These are phyloP conservation scores for Heracleum sosnowskyi DNA, from an alignment of 129 eudicot genomes.

Conservation along the genomic window DNA sequence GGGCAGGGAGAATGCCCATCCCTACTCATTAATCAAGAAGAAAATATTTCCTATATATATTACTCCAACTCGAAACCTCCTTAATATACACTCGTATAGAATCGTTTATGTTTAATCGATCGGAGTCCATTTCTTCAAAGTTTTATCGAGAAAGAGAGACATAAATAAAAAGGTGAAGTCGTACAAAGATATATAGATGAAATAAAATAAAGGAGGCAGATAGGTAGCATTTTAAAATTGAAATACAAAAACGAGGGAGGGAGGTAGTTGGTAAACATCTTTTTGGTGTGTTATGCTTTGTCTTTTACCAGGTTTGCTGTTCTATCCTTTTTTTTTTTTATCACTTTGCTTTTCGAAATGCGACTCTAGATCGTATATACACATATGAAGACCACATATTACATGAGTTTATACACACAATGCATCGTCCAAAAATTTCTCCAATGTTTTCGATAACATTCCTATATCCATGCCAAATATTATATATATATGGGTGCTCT, in stretches of 20 bases:
- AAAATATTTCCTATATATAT: too few species aligned
- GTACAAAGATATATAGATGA: background rate
- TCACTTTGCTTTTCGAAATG: background rate
- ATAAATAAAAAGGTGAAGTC: background rate
- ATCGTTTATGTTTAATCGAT: background rate
- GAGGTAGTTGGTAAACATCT: background rate
- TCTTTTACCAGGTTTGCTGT: background rate
- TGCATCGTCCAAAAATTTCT: too few species aligned
- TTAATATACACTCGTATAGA: too few species aligned
- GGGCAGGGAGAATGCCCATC: too few species aligned
- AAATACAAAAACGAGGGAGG: constrained; percentile 1
- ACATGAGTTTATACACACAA: background rate
- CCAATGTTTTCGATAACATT: too few species aligned
- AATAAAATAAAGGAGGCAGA: background rate
- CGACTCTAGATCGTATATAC: background rate
- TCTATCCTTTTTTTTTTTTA: background rate
- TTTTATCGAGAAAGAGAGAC: background rate
- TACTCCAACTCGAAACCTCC: background rate
- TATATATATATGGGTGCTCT: too few species aligned
- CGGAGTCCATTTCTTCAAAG: background rate
- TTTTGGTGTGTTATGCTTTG: constrained; percentile 10
- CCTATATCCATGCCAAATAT: too few species aligned
- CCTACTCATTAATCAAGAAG: too few species aligned
- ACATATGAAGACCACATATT: too few species aligned
- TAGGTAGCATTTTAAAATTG: too few species aligned